Conservation (phyloP, 441 rosid species). For the Hura crepitans region DNA sequence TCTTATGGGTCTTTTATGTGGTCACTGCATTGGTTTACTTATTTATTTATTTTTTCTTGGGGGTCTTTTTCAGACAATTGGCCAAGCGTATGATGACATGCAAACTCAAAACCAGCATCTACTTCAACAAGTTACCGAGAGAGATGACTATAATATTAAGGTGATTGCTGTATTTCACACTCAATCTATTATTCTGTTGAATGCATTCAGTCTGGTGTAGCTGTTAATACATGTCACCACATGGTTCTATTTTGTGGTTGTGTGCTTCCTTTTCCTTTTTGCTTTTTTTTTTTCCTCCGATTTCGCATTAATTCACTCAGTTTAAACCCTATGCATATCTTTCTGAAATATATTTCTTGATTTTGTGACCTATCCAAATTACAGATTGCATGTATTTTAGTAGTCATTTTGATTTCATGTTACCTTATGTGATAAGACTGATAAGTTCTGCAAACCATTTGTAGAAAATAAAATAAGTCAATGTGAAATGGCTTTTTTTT, state of each 20-base stretch:
- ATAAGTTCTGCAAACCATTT: background rate
- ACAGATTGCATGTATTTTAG: background rate
- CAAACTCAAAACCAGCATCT: conserved; percentile 90
- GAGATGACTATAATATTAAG: conserved; percentile 95
- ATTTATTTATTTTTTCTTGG: conserved; percentile 27
- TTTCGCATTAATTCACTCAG: too few species aligned
- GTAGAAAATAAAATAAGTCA: too few species aligned
- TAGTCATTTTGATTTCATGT: background rate
- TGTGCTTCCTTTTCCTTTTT: too few species aligned
- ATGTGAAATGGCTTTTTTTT: too few species aligned
- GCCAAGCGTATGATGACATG: conserved; percentile 98
- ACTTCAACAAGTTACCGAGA: conserved; percentile 79
- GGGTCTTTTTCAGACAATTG: conserved; percentile 82
- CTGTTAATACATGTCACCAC: background rate
- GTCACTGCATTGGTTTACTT: conserved; percentile 21
- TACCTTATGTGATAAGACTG: too few species aligned
- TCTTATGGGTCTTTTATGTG: too few species aligned
- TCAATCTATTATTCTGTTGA: background rate
- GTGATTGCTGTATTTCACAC: conserved; percentile 30
- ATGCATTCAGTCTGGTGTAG: background rate
- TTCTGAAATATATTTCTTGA: too few species aligned
- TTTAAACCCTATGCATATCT: too few species aligned
- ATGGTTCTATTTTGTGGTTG: too few species aligned
- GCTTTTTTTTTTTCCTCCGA: too few species aligned
- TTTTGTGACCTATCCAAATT: background rate